A percentile compares a stretch with the other conserved stretches of the same genome.
phyloP scores from a whole-genome alignment of 179 eudicot genomes.

The Vitellaria paradoxa region DNA sequence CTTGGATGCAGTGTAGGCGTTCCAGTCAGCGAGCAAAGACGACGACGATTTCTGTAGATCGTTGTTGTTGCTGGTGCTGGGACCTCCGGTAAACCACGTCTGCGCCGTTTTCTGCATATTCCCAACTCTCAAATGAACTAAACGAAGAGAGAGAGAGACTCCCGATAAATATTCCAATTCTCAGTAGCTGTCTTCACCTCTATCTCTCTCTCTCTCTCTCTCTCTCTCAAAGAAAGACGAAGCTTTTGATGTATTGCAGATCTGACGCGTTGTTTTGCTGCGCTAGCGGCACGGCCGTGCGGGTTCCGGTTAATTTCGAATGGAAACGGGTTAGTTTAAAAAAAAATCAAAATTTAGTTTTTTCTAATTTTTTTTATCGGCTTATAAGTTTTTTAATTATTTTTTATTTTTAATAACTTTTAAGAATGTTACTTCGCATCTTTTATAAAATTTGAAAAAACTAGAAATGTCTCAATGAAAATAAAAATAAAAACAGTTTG shows the following conservation, averaged over 20 bases:
- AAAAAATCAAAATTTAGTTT: too few relatives aligned
- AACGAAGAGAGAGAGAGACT: background rate
- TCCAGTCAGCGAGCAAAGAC: constrained; percentile 72
- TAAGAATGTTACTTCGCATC: too few relatives aligned
- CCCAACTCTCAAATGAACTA: background rate
- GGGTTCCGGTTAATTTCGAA: too few relatives aligned
- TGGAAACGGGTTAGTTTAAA: too few relatives aligned
- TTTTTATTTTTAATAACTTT: too few relatives aligned
- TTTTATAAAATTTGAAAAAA: too few relatives aligned
- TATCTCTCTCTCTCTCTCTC: background rate
- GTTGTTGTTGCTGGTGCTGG: constrained; percentile 23
- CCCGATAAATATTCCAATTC: background rate
- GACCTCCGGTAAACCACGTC: constrained; percentile 58
- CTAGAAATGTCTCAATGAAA: too few relatives aligned
- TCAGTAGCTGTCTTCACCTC: too few relatives aligned
- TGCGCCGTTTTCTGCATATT: constrained; percentile 49
- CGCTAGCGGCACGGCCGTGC: background rate
- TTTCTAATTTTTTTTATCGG: too few relatives aligned
- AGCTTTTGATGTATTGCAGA: background rate
- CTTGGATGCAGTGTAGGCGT: constrained; percentile 54
- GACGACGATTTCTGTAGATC: constrained; percentile 35
- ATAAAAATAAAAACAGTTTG: too few relatives aligned
- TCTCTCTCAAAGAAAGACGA: background rate
- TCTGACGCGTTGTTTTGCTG: constrained; percentile 3
- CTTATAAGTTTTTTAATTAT: too few relatives aligned